Conservation (phyloP, 768 basidiomycete genomes). For the Boletellus ananas region DNA sequence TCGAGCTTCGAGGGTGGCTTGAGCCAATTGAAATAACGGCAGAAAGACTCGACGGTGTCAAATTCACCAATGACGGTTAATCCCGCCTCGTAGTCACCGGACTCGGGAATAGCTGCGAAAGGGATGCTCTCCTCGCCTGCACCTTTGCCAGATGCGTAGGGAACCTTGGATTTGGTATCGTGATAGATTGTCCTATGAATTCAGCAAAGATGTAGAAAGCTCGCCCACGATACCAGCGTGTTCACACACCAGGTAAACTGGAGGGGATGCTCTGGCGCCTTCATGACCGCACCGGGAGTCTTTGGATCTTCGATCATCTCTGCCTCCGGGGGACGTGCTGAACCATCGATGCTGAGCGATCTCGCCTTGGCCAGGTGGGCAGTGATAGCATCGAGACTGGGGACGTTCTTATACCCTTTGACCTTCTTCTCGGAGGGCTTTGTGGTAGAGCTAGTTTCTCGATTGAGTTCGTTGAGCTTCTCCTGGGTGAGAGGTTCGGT, state of each 20-base stretch:
- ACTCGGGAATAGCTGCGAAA: slow-evolving; percentile 51
- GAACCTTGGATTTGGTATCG: slow-evolving; percentile 75
- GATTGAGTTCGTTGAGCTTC: slow-evolving; percentile 59
- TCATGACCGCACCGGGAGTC: slow-evolving; percentile 69
- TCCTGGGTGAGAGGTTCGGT: slow-evolving; percentile 58
- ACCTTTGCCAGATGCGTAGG: slow-evolving; percentile 24
- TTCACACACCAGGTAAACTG: slow-evolving; percentile 69
- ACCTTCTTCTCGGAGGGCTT: slow-evolving; percentile 36
- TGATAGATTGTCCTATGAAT: slow-evolving; percentile 79
- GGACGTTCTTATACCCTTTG: slow-evolving; percentile 83
- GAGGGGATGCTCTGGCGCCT: slow-evolving; percentile 75
- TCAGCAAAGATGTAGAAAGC: neutral
- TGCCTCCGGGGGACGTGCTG: slow-evolving; percentile 68
- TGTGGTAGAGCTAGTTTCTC: slow-evolving; percentile 40
- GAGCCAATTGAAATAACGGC: slow-evolving; percentile 91
- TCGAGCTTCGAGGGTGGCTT: slow-evolving; percentile 87
- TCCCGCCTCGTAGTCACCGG: slow-evolving; percentile 79
- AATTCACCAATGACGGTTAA: slow-evolving; percentile 86
- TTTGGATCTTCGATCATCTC: slow-evolving; percentile 81
- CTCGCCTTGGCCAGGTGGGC: slow-evolving; percentile 71
- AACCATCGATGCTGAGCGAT: slow-evolving; percentile 54
- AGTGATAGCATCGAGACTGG: slow-evolving; percentile 80
- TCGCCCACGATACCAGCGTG: neutral
- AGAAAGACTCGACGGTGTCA: slow-evolving; percentile 85
- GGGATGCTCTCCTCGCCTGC: slow-evolving; percentile 26